Percentiles rank a stretch among this genome's conserved stretches.
Evolutionary conservation across 345 rosid genomes (phyloP).

Genomic region (Eucalyptus regnans): DNA sequence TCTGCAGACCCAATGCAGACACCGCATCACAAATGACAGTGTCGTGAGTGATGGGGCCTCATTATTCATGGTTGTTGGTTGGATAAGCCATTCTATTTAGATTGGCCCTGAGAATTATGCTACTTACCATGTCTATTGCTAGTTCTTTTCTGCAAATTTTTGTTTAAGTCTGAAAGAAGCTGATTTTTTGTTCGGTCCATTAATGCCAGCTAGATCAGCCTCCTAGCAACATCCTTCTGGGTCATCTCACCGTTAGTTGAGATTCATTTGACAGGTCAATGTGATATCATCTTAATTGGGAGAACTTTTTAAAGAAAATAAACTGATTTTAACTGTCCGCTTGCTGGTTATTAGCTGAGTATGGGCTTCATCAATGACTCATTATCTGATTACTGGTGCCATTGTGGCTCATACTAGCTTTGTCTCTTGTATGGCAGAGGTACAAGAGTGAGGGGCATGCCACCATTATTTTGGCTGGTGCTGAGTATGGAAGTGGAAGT

Average conservation of each 20-base stretch:
- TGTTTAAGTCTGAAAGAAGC: not conserved
- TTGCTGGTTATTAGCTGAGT: not conserved
- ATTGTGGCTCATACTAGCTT: not conserved
- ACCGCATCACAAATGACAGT: not conserved
- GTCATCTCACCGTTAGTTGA: not conserved
- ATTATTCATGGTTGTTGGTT: not conserved
- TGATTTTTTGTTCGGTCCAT: not conserved
- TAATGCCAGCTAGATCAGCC: not conserved
- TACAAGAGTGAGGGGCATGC: slow-evolving; percentile 64
- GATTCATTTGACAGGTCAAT: not conserved
- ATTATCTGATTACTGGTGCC: not conserved
- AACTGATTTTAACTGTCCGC: not conserved
- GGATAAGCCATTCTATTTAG: not conserved
- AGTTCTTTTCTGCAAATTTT: not conserved
- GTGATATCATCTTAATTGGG: not conserved
- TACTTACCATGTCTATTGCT: not conserved
- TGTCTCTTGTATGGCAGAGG: slow-evolving; percentile 23
- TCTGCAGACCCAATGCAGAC: not conserved
- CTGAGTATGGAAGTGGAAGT: slow-evolving; percentile 95
- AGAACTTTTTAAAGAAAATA: not conserved
- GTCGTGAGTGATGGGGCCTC: not conserved
- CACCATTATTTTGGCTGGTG: slow-evolving; percentile 76
- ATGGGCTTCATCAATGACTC: not conserved
- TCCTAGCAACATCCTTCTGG: not conserved
- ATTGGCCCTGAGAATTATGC: not conserved